A percentile compares a stretch with the other conserved stretches of the same genome.
These are phyloP conservation scores for Leersia perrieri DNA, from an alignment of 176 grass and related monocot species.

Conservation along the genomic window DNA sequence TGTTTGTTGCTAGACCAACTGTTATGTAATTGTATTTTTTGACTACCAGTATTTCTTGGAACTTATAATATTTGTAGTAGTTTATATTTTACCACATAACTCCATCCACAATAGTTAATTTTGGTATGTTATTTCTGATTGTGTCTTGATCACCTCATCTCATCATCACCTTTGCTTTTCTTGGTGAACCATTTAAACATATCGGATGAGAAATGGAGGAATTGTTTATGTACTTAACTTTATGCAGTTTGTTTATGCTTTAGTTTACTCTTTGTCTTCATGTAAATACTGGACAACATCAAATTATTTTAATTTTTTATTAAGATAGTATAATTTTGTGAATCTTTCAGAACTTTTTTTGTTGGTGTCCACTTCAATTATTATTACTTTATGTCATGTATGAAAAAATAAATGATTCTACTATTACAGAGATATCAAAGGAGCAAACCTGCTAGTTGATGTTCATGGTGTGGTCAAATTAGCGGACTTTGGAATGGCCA, in stretches of 20 bases:
- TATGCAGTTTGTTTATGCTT: background rate
- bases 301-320: background rate
- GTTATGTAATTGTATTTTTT: slow-evolving; percentile 5
- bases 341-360: slow-evolving; percentile 4
- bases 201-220: slow-evolving; percentile 4
- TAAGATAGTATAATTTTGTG: background rate
- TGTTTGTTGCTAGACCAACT: slow-evolving; percentile 18
- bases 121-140: slow-evolving; percentile 5
- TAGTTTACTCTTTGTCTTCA: background rate
- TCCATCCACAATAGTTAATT: background rate
- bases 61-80: slow-evolving; percentile 12
- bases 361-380: background rate
- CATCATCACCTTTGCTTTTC: background rate
- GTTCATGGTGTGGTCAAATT: slow-evolving; percentile 81
- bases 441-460: slow-evolving; percentile 93
- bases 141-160: background rate
- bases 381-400: background rate
- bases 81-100: slow-evolving; percentile 23
- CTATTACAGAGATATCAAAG: slow-evolving; percentile 92
- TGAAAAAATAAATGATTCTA: slow-evolving; percentile 17
- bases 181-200: slow-evolving; percentile 10
- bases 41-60: background rate
- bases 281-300: background rate
- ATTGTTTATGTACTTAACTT: slow-evolving; percentile 7
- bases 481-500: slow-evolving; percentile 98